These are phyloP conservation scores for Sporothrix schenckii DNA, from an alignment of 2,329 filamentous ascomycete species.

Conservation along the genomic window DNA sequence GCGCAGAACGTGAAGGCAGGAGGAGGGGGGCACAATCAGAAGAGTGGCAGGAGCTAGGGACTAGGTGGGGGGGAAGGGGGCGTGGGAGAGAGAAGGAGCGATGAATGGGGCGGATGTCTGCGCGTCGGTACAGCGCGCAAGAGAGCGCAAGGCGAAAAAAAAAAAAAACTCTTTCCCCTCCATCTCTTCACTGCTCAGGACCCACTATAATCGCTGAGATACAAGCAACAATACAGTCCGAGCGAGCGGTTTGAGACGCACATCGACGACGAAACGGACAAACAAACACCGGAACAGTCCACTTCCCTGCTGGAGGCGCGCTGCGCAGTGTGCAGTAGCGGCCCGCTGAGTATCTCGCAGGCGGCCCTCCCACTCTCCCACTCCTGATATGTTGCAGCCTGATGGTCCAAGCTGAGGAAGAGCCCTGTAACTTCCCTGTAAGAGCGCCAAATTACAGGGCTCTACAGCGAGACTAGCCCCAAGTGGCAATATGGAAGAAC, in stretches of 20 bases:
- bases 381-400: slow-evolving; percentile 15
- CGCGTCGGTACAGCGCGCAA: slow-evolving; percentile 1
- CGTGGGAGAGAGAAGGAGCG: slow-evolving; percentile 4
- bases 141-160: slow-evolving; percentile 13
- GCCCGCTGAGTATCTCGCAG: slow-evolving; percentile 14
- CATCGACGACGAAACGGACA: not conserved
- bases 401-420: slow-evolving; percentile 11
- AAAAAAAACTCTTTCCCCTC: not conserved
- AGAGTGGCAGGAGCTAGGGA: not conserved
- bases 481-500: slow-evolving; percentile 11
- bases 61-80: slow-evolving; percentile 13
- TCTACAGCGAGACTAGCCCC: slow-evolving; percentile 6
- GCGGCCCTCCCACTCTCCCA: not conserved
- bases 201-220: slow-evolving; percentile 5
- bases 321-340: slow-evolving; percentile 16
- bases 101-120: slow-evolving; percentile 23
- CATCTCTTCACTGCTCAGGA: not conserved
- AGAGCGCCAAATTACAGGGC: slow-evolving; percentile 18
- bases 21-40: too few relatives aligned
- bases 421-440: not conserved
- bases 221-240: slow-evolving; percentile 17
- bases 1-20: slow-evolving; percentile 11
- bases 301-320: not conserved
- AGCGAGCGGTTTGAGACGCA: slow-evolving; percentile 20
- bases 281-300: not conserved